Conservation (phyloP, 768 basidiomycete genomes). For the Cyclocybe cylindracea region DNA sequence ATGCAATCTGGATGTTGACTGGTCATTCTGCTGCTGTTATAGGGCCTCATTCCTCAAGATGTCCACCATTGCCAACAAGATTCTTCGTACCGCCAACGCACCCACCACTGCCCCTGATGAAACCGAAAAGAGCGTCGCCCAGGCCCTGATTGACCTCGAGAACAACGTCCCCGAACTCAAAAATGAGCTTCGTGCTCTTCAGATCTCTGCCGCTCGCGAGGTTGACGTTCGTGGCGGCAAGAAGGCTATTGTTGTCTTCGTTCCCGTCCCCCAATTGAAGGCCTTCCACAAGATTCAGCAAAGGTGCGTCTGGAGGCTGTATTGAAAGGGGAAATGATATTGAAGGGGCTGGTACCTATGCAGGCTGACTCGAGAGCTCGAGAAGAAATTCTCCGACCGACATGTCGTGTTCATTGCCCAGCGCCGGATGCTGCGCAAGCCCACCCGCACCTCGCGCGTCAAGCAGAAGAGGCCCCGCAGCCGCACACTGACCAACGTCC, state of each 20-base stretch:
- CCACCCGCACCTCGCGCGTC: constrained; percentile 89
- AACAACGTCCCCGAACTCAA: constrained; percentile 99
- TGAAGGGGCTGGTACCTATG: constrained; percentile 9
- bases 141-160: constrained; percentile 96
- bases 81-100: constrained; percentile 94
- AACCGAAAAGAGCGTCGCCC: constrained; percentile 88
- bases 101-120: constrained; percentile 88
- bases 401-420: constrained; percentile 99
- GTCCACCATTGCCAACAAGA: constrained; percentile 80
- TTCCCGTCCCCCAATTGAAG: constrained; percentile 95
- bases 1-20: constrained; percentile 50
- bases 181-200: constrained; percentile 90
- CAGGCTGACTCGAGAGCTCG: constrained; percentile 96
- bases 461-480: constrained; percentile 96
- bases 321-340: constrained; percentile 6
- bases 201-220: constrained; percentile 98
- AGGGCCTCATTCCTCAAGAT: constrained; percentile 53
- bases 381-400: constrained; percentile 99
- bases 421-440: constrained; percentile 97
- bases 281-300: constrained; percentile 98
- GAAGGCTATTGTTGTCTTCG: constrained; percentile 99
- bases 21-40: constrained; percentile 20
- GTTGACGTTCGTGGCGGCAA: constrained; percentile 99
- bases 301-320: constrained; percentile 55
- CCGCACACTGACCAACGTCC: constrained; percentile 95